These are phyloP conservation scores for Chrysoporthe deuterocubensis DNA, from an alignment of 2,329 filamentous ascomycete genomes.

Conservation along the genomic window DNA sequence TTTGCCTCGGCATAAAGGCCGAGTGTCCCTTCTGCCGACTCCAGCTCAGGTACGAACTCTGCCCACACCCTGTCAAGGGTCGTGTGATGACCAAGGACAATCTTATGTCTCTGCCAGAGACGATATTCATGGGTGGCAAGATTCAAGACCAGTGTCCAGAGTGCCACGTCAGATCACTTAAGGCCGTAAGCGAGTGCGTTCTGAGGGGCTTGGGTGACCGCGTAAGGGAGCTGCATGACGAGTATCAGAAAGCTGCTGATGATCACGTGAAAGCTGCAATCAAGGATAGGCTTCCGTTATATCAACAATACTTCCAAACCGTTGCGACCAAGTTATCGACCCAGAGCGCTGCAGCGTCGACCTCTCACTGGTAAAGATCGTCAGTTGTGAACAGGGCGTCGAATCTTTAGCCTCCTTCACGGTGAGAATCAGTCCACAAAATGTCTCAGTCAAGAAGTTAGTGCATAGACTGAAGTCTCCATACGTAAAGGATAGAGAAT, in stretches of 20 bases:
- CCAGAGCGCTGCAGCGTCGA: not conserved
- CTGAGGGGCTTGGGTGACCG: constrained; percentile 3
- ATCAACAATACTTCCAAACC: constrained; percentile 11
- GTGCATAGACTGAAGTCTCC: too few relatives aligned
- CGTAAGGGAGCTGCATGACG: not conserved
- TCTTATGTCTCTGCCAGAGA: constrained; percentile 15
- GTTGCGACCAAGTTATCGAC: constrained; percentile 6
- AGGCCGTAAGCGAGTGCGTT: not conserved
- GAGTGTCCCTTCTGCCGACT: constrained; percentile 23
- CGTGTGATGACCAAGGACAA: constrained; percentile 8
- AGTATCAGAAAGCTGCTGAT: constrained; percentile 11
- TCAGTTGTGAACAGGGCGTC: too few relatives aligned
- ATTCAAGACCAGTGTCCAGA: constrained; percentile 14
- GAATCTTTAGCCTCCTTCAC: too few relatives aligned
- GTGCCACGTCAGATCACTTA: constrained; percentile 17
- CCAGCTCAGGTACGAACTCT: constrained; percentile 18
- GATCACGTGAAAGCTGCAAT: constrained; percentile 3
- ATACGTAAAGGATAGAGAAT: too few relatives aligned
- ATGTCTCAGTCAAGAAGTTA: too few relatives aligned
- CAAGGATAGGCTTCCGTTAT: not conserved
- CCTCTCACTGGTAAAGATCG: not conserved
- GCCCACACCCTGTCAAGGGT: constrained; percentile 14
- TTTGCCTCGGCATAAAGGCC: constrained; percentile 8
- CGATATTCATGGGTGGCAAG: constrained; percentile 14
- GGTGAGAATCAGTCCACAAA: too few relatives aligned